Evolutionary conservation across 23 red algal genomes (phyloP), one percentile per base, ranked within the genome.

Genomic region (Gracilaria domingensis): DNA sequence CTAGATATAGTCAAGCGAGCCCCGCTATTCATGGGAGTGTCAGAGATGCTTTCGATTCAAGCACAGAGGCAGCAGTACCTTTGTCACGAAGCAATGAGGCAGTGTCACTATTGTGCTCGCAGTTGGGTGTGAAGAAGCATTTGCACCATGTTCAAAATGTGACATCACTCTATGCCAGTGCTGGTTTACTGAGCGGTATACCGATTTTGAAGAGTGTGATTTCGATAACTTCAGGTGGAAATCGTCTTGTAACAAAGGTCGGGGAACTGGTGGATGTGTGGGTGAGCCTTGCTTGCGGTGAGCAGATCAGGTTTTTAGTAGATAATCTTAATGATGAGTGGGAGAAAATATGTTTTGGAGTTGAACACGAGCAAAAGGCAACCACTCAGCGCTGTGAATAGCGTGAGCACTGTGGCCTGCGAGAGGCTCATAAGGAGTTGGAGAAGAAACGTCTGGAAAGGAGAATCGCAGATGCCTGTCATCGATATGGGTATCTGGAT

Each of bases 261-360:
- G 78, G 78, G 21, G 7, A 56, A 21, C 23, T 82, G 25, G 28
- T 82, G 4, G 78, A 82, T 58, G 36, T 53, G 48, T 82, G 78
- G 78, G 25, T 55, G 21, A 55, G 48, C 34, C 49, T 82, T 8
- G 35, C 30, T 0, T 48, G 32, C 23, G 78, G 78, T 0, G 21
- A 36, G 7, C 42, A 82, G 21, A 82, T 82, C 12, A 9, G 17
- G 23, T 82, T 82, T 49, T 0, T 82, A 11, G 42, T 59, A 0
- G 57, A 36, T 0, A 82, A 54, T 5, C 35, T 57, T 12, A 25
- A 51, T 0, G 78, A 82, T 2, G 14, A 55, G 1, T 55, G 51
- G 51, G 18, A 55, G 17, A 2, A 14, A 18, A 55, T 55, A 14
- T 55, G 51, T 18, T 20, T 55, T 18, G 42, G 42, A 45, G 5